Evolutionary conservation across 257 asterid genomes (phyloP), one percentile per base, ranked within the genome.

Genomic region (Solanum etuberosum): DNA sequence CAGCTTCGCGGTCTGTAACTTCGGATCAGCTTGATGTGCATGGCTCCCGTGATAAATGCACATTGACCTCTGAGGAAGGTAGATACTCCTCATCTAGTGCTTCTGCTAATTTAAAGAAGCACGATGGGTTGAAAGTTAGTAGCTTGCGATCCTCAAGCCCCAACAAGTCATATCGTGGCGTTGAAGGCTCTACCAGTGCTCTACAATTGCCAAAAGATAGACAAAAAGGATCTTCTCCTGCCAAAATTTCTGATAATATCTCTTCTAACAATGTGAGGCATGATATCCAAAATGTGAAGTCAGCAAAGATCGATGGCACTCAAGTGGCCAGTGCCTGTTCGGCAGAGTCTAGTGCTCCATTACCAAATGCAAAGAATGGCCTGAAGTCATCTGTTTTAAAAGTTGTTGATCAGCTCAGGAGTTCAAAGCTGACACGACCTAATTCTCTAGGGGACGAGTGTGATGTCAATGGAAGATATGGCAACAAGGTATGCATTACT

Each of bases 391-490:
- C 94, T 15, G 87, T 74, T 63, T 89, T 88, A 91, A 89, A 90
- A 92, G 91, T 84, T 65, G 87, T 87, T 89, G 96, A 93, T 90
- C 93, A 92, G 70, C 57, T 86, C 86, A 91, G 89, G 89, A 88
- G 87, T 83, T 91, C 98, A 87, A 88, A 87, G 74, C 35, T 77
- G 71, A 85, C 87, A 31, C 74, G 80, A 70, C 91, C 86, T 34
- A 84, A 89, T 85, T 65, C 91, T 34, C 76, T 87, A 48, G 94
- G 94, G n/a, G 77, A 88, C 76, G 92, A 54, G 43, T 76, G 73
- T 83, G 95, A 91, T 85, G 70, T 72, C 76, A 76, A 29, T 51
- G 91, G 91, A 88, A 93, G 83, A 92, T 92, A 90, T 85, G 92
- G 65, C 83, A 35, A 59, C 80, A 91, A 90, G 92, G 92, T 90